Base-by-base conservation (phyloP, 768 basidiomycete genomes). In the Naematelia encephala region DNA sequence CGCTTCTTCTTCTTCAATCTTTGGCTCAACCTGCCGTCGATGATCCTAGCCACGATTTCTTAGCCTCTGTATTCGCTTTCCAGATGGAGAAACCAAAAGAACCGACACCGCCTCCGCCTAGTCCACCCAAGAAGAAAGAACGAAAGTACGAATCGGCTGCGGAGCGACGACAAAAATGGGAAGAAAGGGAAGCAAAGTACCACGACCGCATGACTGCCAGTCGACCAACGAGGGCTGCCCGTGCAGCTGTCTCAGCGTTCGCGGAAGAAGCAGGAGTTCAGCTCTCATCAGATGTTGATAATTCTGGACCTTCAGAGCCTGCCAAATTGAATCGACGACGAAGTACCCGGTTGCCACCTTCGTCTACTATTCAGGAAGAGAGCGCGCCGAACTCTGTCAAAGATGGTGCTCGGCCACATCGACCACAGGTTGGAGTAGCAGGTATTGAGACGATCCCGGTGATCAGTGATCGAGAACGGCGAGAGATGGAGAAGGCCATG, bases 61-160 rank as follows among this genome's bases (percentile, higher is more conserved):
- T 93, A 23, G 78, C 80, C 0, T 85, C 87, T 0, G 75, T 96
- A 10, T 84, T 91, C 71, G 78, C 79, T 61, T 88, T 84, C 60
- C 87, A 88, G 59, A 72, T 90, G 14, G 85, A 83, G 1, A 80
- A 79, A 50, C 73, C 81, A 21, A 88, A 86, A 62, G 85, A 84
- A 2, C 84, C 83, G 0, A 83, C 84, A 0, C 84, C 86, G 0
- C 82, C 84, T 0, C 83, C 84, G 0, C 79, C 83, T 11, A 54
- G 63, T 22, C 59, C 65, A 12, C 56, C 60, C 11, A 39, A 56
- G 43, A 60, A 57, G 44, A 52, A 56, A 28, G 58, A 60, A 54
- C 44, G 53, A 13, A 60, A 57, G 27, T 39, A 30, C 13, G 44
- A 26, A 21, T 39, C 56, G 1, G 27, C 25, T 1, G 72, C 63